Evolutionary conservation across 2,329 filamentous ascomycete species (phyloP), one percentile per base, ranked within the genome.

Genomic region (Simplicillium aogashimaense): DNA sequence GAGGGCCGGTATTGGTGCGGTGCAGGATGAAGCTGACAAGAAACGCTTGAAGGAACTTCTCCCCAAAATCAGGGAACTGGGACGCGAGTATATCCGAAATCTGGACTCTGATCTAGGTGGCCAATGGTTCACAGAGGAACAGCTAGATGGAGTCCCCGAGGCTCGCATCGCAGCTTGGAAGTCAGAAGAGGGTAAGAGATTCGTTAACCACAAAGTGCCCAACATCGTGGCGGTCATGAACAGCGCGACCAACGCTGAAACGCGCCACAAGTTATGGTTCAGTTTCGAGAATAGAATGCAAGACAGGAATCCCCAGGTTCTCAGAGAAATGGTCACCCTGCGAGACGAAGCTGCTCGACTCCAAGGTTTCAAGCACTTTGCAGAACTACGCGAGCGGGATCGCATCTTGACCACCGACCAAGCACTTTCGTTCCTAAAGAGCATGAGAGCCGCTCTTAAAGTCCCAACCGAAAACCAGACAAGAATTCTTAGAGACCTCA

Each of bases 91-190:
- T 31, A 36, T 40, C 17, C 84, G 84, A 66, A 81, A 78, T 50
- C 63, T 87, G 39, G 86, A 86, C 52, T 82, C 86, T 59, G 83
- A 88, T 63, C 76, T 78, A 44, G 79, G 78, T 13, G 81, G 80
- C 1, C 58, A 85, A 36, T 87, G 82, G 81, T 78, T 87, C 50
- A 81, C 79, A 4, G 64, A 58, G 11, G 70, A 81, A 47, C 75
- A 87, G 59, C 65, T 88, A 10, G 72, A 80, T 28, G 83, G 83
- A 35, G 79, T 86, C n/a, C 81, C 83, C 0, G 64, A 71, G n/a
- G 82, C 86, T 56, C 69, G 84, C 4, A 42, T 84, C 3, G 65
- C 70, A 13, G 64, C 61, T 3, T 39, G 37, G 43, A 45, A 41
- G 15, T 32, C 33, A 16, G 43, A 47, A 29, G 40, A 33, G 4